A percentile compares a stretch with the other conserved stretches of the same genome.
Evolutionary conservation across 164 flowering plant genomes (phyloP).

Genomic region (Kingdonia uniflora): DNA sequence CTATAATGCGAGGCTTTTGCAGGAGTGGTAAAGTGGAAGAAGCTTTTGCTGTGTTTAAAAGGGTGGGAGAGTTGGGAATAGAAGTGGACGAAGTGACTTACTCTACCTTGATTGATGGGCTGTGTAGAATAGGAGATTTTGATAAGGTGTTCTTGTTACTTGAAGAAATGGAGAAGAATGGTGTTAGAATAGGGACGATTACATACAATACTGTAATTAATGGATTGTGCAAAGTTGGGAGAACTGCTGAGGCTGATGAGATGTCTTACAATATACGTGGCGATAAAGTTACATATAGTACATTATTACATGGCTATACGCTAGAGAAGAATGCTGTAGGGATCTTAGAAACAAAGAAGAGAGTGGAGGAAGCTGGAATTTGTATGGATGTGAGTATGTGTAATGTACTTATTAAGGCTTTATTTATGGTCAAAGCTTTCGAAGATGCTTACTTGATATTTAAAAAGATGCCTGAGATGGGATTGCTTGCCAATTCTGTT

Average conservation of each 20-base stretch:
- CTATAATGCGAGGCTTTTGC: conserved; percentile 54
- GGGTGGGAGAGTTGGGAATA: conserved; percentile 36
- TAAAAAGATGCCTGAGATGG: conserved; percentile 36
- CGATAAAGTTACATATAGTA: conserved; percentile 47
- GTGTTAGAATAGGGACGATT: conserved; percentile 37
- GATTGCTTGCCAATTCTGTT: conserved; percentile 36
- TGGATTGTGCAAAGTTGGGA: conserved; percentile 62
- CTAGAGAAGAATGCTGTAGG: conserved; percentile 38
- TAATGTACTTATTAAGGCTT: conserved; percentile 64
- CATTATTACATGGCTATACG: conserved; percentile 56
- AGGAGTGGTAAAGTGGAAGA: conserved; percentile 61
- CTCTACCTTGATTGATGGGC: conserved; percentile 59
- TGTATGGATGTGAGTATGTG: conserved; percentile 49
- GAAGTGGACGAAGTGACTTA: conserved; percentile 54
- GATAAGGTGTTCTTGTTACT: conserved; percentile 44
- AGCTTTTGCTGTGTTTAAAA: conserved; percentile 40
- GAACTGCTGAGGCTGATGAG: conserved; percentile 48
- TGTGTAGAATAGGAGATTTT: conserved; percentile 44
- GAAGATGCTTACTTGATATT: conserved; percentile 50
- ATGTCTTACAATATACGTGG: conserved; percentile 35
- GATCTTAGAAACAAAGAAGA: conserved; percentile 36
- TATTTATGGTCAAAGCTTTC: conserved; percentile 49
- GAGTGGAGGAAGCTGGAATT: conserved; percentile 47
- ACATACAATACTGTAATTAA: conserved; percentile 64
- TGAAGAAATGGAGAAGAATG: conserved; percentile 55